Conservation (phyloP, 805 yeast genomes). For the Zygosaccharomyces siamensis region DNA sequence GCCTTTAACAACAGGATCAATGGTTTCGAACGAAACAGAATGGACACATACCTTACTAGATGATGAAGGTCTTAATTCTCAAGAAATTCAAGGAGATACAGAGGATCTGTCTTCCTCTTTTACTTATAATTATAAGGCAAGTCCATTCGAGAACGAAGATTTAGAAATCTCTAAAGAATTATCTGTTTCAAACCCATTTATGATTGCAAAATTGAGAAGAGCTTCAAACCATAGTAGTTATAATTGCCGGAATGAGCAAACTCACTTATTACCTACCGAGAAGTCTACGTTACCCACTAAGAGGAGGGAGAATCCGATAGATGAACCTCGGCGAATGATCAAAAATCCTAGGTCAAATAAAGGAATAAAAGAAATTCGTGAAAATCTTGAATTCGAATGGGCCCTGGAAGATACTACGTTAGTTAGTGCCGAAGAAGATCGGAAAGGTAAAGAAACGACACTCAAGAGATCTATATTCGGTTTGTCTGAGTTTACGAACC, state of each 20-base stretch:
- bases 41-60: slow-evolving; percentile 14
- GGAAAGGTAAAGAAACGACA: not conserved
- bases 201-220: slow-evolving; percentile 13
- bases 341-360: not conserved
- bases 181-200: slow-evolving; percentile 25
- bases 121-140: slow-evolving; percentile 10
- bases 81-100: not conserved
- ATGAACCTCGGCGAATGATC: not conserved
- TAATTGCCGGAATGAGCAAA: not conserved
- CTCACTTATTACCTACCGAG: not conserved
- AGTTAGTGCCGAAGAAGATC: not conserved
- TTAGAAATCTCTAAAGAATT: slow-evolving; percentile 16
- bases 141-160: slow-evolving; percentile 16
- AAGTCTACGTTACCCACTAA: not conserved
- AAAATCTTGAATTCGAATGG: not conserved
- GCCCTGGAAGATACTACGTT: slow-evolving; percentile 3
- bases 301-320: not conserved
- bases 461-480: not conserved
- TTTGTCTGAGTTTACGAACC: slow-evolving; percentile 17
- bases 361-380: not conserved
- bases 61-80: not conserved
- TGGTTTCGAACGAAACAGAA: slow-evolving; percentile 15
- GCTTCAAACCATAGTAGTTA: not conserved
- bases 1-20: slow-evolving; percentile 12
- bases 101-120: slow-evolving; percentile 13